phyloP scores from a whole-genome alignment of 805 yeast species.

The Starmerella riodocensis region DNA sequence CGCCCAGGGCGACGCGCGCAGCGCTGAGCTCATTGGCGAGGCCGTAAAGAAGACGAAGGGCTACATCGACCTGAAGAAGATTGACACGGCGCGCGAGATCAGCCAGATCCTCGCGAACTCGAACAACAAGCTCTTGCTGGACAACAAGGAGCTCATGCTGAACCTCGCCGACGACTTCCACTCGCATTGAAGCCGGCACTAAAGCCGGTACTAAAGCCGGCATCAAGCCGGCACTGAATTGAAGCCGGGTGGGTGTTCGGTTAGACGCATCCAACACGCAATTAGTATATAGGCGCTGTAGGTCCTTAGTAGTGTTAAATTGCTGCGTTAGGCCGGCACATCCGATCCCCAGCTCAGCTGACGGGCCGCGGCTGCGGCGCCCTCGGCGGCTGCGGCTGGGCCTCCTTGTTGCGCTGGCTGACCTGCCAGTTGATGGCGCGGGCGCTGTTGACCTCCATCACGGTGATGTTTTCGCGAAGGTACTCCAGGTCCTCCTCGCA shows the following conservation, averaged over 20 bases:
- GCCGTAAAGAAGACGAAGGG: constrained; percentile 94
- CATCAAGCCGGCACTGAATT: too few relatives aligned
- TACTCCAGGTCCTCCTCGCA: constrained; percentile 79
- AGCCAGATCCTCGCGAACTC: constrained; percentile 73
- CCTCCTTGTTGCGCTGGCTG: constrained; percentile 25
- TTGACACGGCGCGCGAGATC: constrained; percentile 94
- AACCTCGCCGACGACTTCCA: constrained; percentile 63
- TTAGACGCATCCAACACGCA: too few relatives aligned
- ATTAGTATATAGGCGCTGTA: too few relatives aligned
- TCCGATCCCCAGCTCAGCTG: too few relatives aligned
- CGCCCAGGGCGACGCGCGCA: constrained; percentile 96
- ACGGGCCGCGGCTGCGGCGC: too few relatives aligned
- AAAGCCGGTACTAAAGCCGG: neutral
- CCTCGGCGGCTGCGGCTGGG: too few relatives aligned
- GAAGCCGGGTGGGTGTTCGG: too few relatives aligned
- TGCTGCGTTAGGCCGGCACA: too few relatives aligned
- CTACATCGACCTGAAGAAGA: constrained; percentile 89
- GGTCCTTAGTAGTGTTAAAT: too few relatives aligned
- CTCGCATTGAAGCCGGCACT: constrained; percentile 3
- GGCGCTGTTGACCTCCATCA: constrained; percentile 96
- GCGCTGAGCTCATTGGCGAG: constrained; percentile 97
- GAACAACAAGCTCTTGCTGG: constrained; percentile 83
- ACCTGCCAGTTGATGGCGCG: constrained; percentile 37
- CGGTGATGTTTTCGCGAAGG: constrained; percentile 77
- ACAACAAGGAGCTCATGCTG: constrained; percentile 80